Evolutionary conservation across 78 protist genomes (phyloP).

Genomic region (slime mould (Dictyostelium discoideum)): DNA sequence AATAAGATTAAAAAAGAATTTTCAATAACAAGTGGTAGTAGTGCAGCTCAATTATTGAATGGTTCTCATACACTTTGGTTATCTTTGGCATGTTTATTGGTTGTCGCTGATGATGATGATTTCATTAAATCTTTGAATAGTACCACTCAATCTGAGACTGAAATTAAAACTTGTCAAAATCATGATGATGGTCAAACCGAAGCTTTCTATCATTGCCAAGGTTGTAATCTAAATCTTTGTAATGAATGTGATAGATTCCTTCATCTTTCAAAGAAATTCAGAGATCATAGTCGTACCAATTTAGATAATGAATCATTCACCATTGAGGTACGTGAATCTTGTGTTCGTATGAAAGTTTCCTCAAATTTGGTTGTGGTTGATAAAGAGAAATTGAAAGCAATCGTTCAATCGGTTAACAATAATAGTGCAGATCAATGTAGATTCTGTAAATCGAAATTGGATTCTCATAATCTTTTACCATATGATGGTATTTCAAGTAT

Average conservation of each 20-base stretch:
- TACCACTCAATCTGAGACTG: not conserved
- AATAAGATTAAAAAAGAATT: conserved; percentile 3
- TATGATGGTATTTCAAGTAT: conserved; percentile 18
- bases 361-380: conserved; percentile 34
- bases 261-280: conserved; percentile 17
- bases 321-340: conserved; percentile 46
- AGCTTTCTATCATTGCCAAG: conserved; percentile 5
- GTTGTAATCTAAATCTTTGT: conserved; percentile 44
- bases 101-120: conserved; percentile 6
- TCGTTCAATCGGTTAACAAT: conserved; percentile 29
- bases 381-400: conserved; percentile 45
- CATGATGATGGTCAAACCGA: conserved; percentile 52
- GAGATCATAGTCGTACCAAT: conserved; percentile 19
- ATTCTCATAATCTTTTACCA: conserved; percentile 40
- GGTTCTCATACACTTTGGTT: conserved; percentile 9
- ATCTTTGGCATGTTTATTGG: conserved; percentile 6
- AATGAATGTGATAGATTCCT: conserved; percentile 55
- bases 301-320: conserved; percentile 41
- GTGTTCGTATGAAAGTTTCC: conserved; percentile 42
- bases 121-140: conserved; percentile 3
- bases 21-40: not conserved
- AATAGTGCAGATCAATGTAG: conserved; percentile 15
- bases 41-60: not conserved
- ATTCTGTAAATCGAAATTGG: conserved; percentile 45
- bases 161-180: conserved; percentile 37